phyloP scores from a whole-genome alignment of 768 basidiomycete species.

The Podaxis sp. region DNA sequence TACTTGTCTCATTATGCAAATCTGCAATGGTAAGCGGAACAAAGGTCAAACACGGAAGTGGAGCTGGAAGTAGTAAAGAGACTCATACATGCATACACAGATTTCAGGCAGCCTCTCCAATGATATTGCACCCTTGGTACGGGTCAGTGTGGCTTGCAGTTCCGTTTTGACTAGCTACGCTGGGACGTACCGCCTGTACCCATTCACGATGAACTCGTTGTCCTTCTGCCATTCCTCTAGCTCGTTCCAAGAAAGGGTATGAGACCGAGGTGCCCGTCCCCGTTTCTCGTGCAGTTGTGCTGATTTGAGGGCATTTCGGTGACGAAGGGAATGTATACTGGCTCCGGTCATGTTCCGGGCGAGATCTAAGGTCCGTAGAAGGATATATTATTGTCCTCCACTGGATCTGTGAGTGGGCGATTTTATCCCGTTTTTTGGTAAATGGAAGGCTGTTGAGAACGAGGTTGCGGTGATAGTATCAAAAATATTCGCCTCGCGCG shows the following conservation, averaged over 20 bases:
- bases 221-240: conserved; percentile 70
- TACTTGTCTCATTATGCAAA: conserved; percentile 78
- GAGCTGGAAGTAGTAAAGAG: conserved; percentile 16
- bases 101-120: conserved; percentile 61
- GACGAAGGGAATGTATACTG: not conserved
- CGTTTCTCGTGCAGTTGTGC: not conserved
- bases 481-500: not conserved
- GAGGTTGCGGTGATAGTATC: not conserved
- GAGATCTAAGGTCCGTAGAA: not conserved
- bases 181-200: conserved; percentile 61
- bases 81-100: conserved; percentile 64
- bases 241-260: conserved; percentile 49
- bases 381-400: not conserved
- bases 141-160: conserved; percentile 13
- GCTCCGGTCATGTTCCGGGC: not conserved
- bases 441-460: not conserved
- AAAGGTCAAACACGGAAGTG: conserved; percentile 19
- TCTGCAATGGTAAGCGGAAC: conserved; percentile 37
- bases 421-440: not conserved
- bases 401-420: not conserved
- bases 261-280: conserved; percentile 8
- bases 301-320: conserved; percentile 2
- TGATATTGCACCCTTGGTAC: conserved; percentile 50
- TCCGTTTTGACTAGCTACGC: conserved; percentile 7
- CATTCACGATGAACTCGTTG: conserved; percentile 69